These are phyloP conservation scores for Arbutus unedo DNA, from an alignment of 148 eudicot species.

Conservation along the genomic window DNA sequence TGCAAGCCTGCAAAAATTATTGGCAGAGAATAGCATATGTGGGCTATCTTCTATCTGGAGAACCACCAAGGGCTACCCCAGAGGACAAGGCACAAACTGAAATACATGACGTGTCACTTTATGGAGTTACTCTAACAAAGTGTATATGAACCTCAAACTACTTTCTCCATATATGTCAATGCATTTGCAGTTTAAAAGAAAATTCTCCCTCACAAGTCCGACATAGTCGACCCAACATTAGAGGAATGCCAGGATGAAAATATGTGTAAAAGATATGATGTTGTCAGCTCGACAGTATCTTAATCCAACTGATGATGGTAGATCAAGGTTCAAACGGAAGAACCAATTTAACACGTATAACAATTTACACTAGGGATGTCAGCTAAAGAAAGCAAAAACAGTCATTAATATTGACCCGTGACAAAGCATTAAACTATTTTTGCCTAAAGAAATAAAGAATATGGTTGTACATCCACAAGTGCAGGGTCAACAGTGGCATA, in stretches of 20 bases:
- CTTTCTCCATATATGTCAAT: neutral
- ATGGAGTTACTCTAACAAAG: neutral
- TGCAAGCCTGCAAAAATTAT: neutral
- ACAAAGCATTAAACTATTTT: neutral
- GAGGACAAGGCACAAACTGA: neutral
- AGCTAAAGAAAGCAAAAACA: slow-evolving; percentile 3
- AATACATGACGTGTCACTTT: neutral
- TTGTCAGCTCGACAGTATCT: neutral
- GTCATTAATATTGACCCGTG: neutral
- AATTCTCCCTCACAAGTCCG: neutral
- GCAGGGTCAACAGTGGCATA: slow-evolving; percentile 88
- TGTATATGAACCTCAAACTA: neutral
- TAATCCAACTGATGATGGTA: neutral
- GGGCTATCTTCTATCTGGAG: neutral
- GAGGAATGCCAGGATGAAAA: neutral
- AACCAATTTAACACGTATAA: neutral
- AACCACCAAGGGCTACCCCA: neutral
- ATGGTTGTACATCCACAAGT: slow-evolving; percentile 68
- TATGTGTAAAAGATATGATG: neutral
- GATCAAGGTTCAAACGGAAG: neutral
- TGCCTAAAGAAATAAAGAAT: slow-evolving; percentile 1
- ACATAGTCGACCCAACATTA: neutral
- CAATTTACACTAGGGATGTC: neutral
- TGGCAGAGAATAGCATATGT: neutral
- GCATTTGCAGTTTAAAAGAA: neutral